These are phyloP conservation scores for Podospora sp. DNA, from an alignment of 495 filamentous ascomycete species.

Conservation along the genomic window DNA sequence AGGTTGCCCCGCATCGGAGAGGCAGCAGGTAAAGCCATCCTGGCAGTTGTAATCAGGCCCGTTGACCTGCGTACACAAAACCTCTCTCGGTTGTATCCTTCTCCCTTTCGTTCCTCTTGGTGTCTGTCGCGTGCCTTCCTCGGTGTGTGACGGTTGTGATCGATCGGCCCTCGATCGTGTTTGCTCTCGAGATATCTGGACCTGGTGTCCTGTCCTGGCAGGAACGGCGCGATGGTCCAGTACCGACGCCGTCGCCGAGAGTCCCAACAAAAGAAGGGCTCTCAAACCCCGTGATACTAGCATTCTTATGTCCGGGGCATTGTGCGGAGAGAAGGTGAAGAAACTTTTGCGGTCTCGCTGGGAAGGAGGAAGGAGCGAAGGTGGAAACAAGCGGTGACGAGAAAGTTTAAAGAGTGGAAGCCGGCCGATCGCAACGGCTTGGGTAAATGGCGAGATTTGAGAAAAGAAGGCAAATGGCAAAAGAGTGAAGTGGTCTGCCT, in stretches of 20 bases:
- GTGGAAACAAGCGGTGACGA: neutral
- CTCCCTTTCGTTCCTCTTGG: neutral
- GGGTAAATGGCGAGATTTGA: slow-evolving; percentile 9
- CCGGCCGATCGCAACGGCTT: slow-evolving; percentile 23
- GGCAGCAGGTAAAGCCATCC: slow-evolving; percentile 23
- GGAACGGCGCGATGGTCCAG: neutral
- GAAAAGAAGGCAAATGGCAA: slow-evolving; percentile 1
- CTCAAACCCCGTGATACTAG: slow-evolving; percentile 28
- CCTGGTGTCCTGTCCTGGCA: neutral
- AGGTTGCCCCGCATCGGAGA: neutral
- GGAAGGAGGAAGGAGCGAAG: slow-evolving; percentile 8
- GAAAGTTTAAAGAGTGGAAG: slow-evolving; percentile 22
- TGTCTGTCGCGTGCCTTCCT: neutral
- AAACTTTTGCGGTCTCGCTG: neutral
- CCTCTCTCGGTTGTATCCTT: neutral
- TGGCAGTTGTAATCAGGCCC: slow-evolving; percentile 16
- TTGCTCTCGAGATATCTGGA: neutral
- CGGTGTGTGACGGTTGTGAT: neutral
- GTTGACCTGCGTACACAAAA: neutral
- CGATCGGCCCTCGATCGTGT: neutral
- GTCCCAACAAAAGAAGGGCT: slow-evolving; percentile 24
- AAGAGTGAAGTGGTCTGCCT: slow-evolving; percentile 15
- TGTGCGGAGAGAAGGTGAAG: slow-evolving; percentile 11
- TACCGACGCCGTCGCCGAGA: slow-evolving; percentile 4
- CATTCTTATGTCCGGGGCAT: slow-evolving; percentile 28